Percentiles rank a stretch among this genome's conserved stretches.
Conservation (phyloP, 495 filamentous ascomycete genomes). For the Trichoderma erinaceum region DNA sequence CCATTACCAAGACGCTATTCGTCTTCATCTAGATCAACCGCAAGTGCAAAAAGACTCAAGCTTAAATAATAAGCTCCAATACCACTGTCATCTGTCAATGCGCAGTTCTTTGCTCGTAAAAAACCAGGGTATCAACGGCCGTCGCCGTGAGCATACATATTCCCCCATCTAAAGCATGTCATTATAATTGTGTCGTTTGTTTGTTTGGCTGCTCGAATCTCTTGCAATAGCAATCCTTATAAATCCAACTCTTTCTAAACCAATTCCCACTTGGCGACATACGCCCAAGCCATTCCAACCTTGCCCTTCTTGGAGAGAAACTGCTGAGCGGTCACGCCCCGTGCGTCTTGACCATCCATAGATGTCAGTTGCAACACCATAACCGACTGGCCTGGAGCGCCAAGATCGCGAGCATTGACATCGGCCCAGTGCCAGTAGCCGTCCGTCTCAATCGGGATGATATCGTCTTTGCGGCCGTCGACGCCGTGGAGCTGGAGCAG, state of each 20-base stretch:
- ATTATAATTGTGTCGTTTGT: not conserved
- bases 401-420: conserved; percentile 57
- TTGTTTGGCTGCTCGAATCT: not conserved
- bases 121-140: not conserved
- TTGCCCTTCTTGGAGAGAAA: conserved; percentile 55
- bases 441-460: conserved; percentile 57
- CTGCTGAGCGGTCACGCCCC: conserved; percentile 62
- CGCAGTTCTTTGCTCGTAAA: not conserved
- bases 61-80: not conserved
- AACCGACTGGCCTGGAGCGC: conserved; percentile 61
- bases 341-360: conserved; percentile 56
- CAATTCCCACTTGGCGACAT: conserved; percentile 66
- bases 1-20: conserved; percentile 1
- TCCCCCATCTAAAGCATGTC: not conserved
- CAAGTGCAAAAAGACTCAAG: too few species aligned
- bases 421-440: conserved; percentile 72
- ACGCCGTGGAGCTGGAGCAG: conserved; percentile 57
- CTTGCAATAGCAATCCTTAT: not conserved
- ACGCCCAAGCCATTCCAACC: conserved; percentile 54
- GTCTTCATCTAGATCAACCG: not conserved
- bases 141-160: too few species aligned
- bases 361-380: conserved; percentile 56
- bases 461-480: conserved; percentile 62
- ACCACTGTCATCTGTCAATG: not conserved
- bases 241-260: conserved; percentile 34